phyloP scores from a whole-genome alignment of 23 red algal genomes.

The Agarophyton chilense region DNA sequence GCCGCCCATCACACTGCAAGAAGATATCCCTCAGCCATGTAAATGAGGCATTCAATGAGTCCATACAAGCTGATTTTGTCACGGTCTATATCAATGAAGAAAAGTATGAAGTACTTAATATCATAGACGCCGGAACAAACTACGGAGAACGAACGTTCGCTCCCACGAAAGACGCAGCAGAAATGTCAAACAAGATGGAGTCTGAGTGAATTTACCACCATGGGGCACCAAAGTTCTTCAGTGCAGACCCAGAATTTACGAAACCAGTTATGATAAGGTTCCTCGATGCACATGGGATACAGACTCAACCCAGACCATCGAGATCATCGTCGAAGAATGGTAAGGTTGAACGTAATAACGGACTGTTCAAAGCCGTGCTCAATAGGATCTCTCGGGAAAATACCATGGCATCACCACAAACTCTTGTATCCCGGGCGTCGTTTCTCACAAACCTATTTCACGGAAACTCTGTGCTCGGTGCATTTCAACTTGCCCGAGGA shows the following conservation, averaged over 20 bases:
- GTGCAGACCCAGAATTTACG: slow-evolving; percentile 11
- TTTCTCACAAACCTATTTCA: no score
- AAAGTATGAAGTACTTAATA: slow-evolving; percentile 22
- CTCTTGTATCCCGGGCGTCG: slow-evolving; percentile 1
- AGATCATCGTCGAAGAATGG: slow-evolving; percentile 19
- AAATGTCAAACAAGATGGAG: slow-evolving; percentile 6
- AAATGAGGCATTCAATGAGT: slow-evolving; percentile 36
- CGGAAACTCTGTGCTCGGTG: no score
- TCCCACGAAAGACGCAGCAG: not conserved
- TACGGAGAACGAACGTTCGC: not conserved
- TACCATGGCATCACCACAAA: not conserved
- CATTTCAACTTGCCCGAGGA: no score
- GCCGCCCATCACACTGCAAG: not conserved
- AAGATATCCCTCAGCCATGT: slow-evolving; percentile 34
- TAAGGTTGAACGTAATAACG: slow-evolving; percentile 39
- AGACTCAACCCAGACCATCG: not conserved
- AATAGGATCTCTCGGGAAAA: not conserved
- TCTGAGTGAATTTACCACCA: slow-evolving; percentile 21
- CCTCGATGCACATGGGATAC: slow-evolving; percentile 10
- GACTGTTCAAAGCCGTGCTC: slow-evolving; percentile 3
- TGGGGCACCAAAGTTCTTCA: slow-evolving; percentile 7
- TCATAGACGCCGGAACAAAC: slow-evolving; percentile 11
- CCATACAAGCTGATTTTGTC: slow-evolving; percentile 31
- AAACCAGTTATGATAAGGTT: slow-evolving; percentile 8
- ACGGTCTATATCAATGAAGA: not conserved